Evolutionary conservation across 108 stramenopile species (phyloP).

Genomic region (Nitzschia sp.): DNA sequence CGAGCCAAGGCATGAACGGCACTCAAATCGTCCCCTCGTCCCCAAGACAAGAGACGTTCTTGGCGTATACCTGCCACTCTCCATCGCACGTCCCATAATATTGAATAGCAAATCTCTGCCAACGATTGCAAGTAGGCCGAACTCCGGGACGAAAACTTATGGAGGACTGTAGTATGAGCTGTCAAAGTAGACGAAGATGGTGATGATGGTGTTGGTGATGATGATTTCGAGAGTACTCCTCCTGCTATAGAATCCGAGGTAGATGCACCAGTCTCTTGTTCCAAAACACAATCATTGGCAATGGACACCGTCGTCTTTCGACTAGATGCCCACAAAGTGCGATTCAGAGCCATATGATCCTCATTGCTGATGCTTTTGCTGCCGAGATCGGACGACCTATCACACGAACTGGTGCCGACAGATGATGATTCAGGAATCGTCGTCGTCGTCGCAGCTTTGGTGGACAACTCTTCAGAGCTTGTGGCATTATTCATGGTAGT

Average conservation of each 20-base stretch:
- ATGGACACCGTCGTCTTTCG: neutral
- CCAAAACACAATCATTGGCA: neutral
- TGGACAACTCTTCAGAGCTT: neutral
- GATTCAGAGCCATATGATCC: neutral
- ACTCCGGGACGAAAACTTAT: conserved; percentile 10
- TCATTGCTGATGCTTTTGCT: neutral
- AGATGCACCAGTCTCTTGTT: no score
- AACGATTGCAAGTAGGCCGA: conserved; percentile 84
- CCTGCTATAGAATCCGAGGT: neutral
- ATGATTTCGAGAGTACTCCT: neutral
- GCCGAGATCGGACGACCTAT: no score
- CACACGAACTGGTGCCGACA: neutral
- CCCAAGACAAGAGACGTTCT: conserved; percentile 62
- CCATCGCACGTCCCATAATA: conserved; percentile 64
- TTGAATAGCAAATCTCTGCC: conserved; percentile 69
- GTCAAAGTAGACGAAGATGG: no score
- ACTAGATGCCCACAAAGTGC: neutral
- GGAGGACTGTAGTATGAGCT: no score
- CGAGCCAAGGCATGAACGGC: conserved; percentile 52
- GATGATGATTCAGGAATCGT: neutral
- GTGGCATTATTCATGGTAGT: neutral
- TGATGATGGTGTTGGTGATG: neutral
- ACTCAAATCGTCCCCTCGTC: conserved; percentile 76
- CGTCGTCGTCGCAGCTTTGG: neutral
- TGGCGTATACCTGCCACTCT: conserved; percentile 6